Evolutionary conservation across 225 moss, liverwort and hornwort genomes (phyloP).

Genomic region (Takakia lepidozioides): DNA sequence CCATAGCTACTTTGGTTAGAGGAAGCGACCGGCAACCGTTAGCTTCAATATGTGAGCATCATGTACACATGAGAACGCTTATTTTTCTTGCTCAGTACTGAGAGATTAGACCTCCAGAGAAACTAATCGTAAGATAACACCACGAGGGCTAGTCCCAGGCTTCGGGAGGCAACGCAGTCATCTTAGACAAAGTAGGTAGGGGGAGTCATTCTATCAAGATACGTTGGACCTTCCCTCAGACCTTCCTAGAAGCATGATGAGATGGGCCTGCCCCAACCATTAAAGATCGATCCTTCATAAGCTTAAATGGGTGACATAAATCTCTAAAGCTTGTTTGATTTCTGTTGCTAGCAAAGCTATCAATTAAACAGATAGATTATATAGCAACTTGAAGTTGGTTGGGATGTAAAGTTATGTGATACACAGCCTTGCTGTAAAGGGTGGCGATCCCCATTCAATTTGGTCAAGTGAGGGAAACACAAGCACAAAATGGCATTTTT

Average conservation of each 20-base stretch:
- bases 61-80: no score
- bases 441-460: conserved; percentile 33
- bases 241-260: neutral
- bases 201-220: no score
- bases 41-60: conserved; percentile 29
- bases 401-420: neutral
- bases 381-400: conserved; percentile 1
- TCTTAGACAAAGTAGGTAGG: no score
- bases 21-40: conserved; percentile 31
- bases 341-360: no score
- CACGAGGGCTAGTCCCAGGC: no score
- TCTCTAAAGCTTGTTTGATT: no score
- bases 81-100: no score
- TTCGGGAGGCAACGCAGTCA: no score
- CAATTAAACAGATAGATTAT: no score
- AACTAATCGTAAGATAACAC: neutral
- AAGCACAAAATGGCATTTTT: conserved; percentile 25
- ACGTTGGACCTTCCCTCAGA: neutral
- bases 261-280: neutral
- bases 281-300: neutral
- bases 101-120: conserved; percentile 3
- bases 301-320: no score
- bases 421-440: conserved; percentile 14
- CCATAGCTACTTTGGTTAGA: conserved; percentile 39
- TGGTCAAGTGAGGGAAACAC: conserved; percentile 41